Evolutionary conservation across 2,329 filamentous ascomycete genomes (phyloP).

Genomic region (Dothistroma septosporum): DNA sequence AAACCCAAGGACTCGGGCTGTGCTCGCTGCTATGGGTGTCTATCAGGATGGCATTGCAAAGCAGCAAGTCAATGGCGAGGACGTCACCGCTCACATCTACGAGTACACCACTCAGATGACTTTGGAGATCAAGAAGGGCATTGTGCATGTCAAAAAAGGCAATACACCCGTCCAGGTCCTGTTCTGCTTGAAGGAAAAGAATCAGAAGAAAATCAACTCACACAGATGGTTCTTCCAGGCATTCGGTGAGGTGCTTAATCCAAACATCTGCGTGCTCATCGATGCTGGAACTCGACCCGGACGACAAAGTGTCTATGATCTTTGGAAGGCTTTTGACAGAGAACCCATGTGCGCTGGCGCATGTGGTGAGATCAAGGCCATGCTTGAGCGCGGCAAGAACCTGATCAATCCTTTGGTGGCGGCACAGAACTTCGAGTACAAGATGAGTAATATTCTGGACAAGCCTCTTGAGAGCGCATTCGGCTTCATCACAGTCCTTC

Average conservation of each 20-base stretch:
- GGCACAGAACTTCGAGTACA: slow-evolving; percentile 98
- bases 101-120: slow-evolving; percentile 85
- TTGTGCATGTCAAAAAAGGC: slow-evolving; percentile 77
- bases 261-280: slow-evolving; percentile 93
- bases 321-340: slow-evolving; percentile 97
- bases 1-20: slow-evolving; percentile 82
- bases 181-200: slow-evolving; percentile 98
- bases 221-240: slow-evolving; percentile 99
- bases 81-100: slow-evolving; percentile 96
- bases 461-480: slow-evolving; percentile 97
- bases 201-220: slow-evolving; percentile 99
- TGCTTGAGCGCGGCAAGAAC: slow-evolving; percentile 84
- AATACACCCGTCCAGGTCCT: slow-evolving; percentile 91
- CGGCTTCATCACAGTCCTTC: slow-evolving; percentile 94
- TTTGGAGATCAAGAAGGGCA: slow-evolving; percentile 81
- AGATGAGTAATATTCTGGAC: slow-evolving; percentile 99
- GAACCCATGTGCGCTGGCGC: slow-evolving; percentile 97
- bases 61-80: slow-evolving; percentile 93
- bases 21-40: slow-evolving; percentile 88
- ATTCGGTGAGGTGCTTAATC: slow-evolving; percentile 85
- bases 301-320: slow-evolving; percentile 89
- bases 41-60: slow-evolving; percentile 99
- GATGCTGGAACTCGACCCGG: slow-evolving; percentile 95
- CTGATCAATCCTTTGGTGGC: slow-evolving; percentile 90
- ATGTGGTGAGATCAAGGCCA: slow-evolving; percentile 98